phyloP scores from a whole-genome alignment of 2,329 filamentous ascomycete genomes.

The Xylariaceae sp. region DNA sequence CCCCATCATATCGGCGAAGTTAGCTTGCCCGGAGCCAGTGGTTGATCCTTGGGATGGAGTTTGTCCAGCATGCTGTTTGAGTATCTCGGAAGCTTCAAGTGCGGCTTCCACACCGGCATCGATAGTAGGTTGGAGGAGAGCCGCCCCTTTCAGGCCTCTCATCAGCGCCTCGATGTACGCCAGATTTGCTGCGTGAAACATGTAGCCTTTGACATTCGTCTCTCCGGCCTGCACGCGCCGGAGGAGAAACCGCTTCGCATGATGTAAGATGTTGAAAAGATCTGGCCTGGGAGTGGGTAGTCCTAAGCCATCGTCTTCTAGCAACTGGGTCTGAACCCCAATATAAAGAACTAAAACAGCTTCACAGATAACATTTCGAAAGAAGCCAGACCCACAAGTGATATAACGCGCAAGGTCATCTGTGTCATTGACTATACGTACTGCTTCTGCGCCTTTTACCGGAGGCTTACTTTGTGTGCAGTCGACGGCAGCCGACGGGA shows the following conservation, averaged over 20 bases:
- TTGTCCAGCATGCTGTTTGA: constrained; percentile 36
- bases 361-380: constrained; percentile 40
- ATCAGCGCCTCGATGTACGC: constrained; percentile 48
- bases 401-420: constrained; percentile 44
- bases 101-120: constrained; percentile 42
- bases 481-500: constrained; percentile 32
- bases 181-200: constrained; percentile 45
- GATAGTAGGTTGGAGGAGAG: constrained; percentile 40
- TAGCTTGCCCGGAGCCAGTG: constrained; percentile 31
- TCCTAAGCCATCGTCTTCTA: constrained; percentile 45
- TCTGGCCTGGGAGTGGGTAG: constrained; percentile 43
- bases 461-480: constrained; percentile 6
- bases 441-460: constrained; percentile 2
- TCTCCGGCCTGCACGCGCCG: constrained; percentile 50
- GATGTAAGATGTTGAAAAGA: constrained; percentile 45
- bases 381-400: constrained; percentile 45
- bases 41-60: constrained; percentile 13
- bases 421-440: constrained; percentile 14
- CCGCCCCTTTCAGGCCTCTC: constrained; percentile 38
- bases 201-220: constrained; percentile 57
- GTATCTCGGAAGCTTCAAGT: constrained; percentile 37
- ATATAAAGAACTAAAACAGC: constrained; percentile 41
- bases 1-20: constrained; percentile 31
- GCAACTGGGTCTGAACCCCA: constrained; percentile 45
- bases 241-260: constrained; percentile 45